Conservation (phyloP, 2,329 filamentous ascomycete genomes). For the Talaromyces sp. region DNA sequence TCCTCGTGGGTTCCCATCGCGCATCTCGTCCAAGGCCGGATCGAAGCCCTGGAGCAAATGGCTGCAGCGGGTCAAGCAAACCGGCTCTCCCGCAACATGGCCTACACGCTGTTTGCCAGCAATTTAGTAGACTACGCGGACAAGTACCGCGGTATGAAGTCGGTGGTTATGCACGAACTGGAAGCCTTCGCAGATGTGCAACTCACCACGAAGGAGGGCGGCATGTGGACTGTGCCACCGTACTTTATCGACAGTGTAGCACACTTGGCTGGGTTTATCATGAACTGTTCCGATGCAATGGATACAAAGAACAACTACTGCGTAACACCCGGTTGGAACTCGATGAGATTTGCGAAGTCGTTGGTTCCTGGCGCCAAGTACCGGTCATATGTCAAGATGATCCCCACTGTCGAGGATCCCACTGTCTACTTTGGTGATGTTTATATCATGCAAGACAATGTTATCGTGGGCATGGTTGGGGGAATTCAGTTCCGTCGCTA, state of each 20-base stretch:
- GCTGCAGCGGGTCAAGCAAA: constrained; percentile 20
- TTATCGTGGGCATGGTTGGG: constrained; percentile 4
- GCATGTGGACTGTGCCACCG: constrained; percentile 19
- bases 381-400: constrained; percentile 30
- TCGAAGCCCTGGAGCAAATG: constrained; percentile 20
- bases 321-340: constrained; percentile 31
- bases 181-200: constrained; percentile 23
- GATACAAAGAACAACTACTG: constrained; percentile 24
- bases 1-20: constrained; percentile 17
- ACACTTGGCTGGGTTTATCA: constrained; percentile 34
- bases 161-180: constrained; percentile 15
- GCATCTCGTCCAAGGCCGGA: constrained; percentile 21
- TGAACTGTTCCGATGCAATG: constrained; percentile 29
- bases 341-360: constrained; percentile 19
- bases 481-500: constrained; percentile 13
- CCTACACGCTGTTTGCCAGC: constrained; percentile 19
- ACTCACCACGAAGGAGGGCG: constrained; percentile 13
- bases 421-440: constrained; percentile 23
- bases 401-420: constrained; percentile 18
- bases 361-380: constrained; percentile 20
- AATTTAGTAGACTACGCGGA: constrained; percentile 16
- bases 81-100: constrained; percentile 21
- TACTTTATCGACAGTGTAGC: constrained; percentile 31
- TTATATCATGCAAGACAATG: constrained; percentile 22
- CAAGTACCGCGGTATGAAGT: constrained; percentile 16